phyloP scores from a whole-genome alignment of 768 basidiomycete genomes.

The Trametes gibbosa region DNA sequence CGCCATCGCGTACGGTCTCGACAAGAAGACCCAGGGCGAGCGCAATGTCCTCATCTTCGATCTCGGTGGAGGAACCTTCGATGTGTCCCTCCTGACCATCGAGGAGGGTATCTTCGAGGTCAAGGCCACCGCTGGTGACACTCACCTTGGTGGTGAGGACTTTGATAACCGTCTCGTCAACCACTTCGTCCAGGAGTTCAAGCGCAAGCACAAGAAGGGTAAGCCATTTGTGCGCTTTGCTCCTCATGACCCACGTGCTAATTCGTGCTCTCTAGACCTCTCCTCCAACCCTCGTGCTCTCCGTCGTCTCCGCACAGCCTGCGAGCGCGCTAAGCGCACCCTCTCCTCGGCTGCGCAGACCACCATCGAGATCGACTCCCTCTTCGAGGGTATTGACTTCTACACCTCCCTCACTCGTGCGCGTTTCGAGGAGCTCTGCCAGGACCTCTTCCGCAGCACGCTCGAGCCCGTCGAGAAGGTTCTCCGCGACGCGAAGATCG shows the following conservation, averaged over 20 bases:
- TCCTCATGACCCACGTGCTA: slow-evolving; percentile 2
- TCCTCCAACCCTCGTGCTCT: slow-evolving; percentile 92
- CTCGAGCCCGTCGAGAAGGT: slow-evolving; percentile 98
- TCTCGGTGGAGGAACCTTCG: slow-evolving; percentile 97
- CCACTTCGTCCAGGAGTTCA: slow-evolving; percentile 96
- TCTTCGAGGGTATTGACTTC: slow-evolving; percentile 97
- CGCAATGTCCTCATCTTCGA: slow-evolving; percentile 98
- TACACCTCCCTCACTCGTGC: slow-evolving; percentile 98
- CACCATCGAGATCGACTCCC: slow-evolving; percentile 96
- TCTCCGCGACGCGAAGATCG: slow-evolving; percentile 95
- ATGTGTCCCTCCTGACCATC: slow-evolving; percentile 94
- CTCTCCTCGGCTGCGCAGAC: slow-evolving; percentile 96
- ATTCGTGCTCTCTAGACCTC: slow-evolving; percentile 51
- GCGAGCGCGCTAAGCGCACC: slow-evolving; percentile 98
- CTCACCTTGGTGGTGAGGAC: slow-evolving; percentile 97
- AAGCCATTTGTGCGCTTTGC: slow-evolving; percentile 25
- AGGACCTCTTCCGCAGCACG: slow-evolving; percentile 91
- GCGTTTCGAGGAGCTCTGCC: slow-evolving; percentile 94
- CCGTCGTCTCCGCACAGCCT: slow-evolving; percentile 95
- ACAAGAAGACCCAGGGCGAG: slow-evolving; percentile 88
- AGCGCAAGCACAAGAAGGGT: slow-evolving; percentile 97
- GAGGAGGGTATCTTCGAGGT: slow-evolving; percentile 99
- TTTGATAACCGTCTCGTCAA: slow-evolving; percentile 98
- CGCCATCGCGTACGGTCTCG: slow-evolving; percentile 97
- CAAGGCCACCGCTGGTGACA: slow-evolving; percentile 97